phyloP scores from a whole-genome alignment of 129 eudicot genomes.

The Ambrosia trifida region DNA sequence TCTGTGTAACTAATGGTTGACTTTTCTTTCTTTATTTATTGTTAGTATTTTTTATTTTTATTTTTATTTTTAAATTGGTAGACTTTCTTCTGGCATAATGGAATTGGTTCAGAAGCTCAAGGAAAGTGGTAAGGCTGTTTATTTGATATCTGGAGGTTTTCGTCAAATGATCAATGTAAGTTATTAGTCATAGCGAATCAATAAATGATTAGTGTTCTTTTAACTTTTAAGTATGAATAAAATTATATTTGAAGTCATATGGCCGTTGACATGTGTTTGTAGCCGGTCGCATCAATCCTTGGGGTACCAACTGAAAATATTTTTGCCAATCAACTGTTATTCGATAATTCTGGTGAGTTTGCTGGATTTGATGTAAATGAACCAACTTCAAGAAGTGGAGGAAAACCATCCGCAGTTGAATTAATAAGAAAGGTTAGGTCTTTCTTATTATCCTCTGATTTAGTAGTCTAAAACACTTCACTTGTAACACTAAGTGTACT shows the following conservation, averaged over 20 bases:
- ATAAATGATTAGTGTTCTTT: no score
- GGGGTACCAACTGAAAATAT: constrained; percentile 80
- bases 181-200: not conserved
- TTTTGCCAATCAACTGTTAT: constrained; percentile 80
- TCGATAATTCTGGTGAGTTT: constrained; percentile 75
- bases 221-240: not conserved
- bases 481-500: constrained; percentile 14
- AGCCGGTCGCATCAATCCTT: constrained; percentile 95
- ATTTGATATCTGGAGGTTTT: constrained; percentile 93
- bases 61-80: constrained; percentile 36
- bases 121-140: constrained; percentile 57
- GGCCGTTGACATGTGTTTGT: constrained; percentile 9
- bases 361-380: constrained; percentile 79
- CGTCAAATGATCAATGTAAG: constrained; percentile 99
- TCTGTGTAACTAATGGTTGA: not conserved
- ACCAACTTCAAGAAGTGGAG: constrained; percentile 97
- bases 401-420: constrained; percentile 88
- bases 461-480: not conserved
- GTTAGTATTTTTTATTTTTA: constrained; percentile 1
- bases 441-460: not conserved
- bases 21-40: constrained; percentile 2
- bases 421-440: constrained; percentile 69
- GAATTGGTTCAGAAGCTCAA: constrained; percentile 80
- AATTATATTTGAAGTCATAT: not conserved
- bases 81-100: constrained; percentile 91